Conservation (phyloP, 305 asterid genomes). For the Striga hermonthica region DNA sequence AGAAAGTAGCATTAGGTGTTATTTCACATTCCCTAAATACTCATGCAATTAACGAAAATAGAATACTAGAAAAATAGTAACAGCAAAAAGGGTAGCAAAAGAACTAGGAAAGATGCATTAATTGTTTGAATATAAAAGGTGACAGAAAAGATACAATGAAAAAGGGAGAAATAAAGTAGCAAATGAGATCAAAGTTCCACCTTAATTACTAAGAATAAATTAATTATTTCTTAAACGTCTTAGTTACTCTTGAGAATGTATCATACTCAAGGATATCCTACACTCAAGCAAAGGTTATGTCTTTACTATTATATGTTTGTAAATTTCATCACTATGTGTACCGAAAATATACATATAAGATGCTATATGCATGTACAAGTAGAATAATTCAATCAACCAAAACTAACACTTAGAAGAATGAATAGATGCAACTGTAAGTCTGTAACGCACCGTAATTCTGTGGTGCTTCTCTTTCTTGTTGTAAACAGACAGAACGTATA, state of each 20-base stretch:
- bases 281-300: slow-evolving; percentile 27
- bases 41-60: slow-evolving; percentile 13
- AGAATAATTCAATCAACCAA: slow-evolving; percentile 15
- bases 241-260: neutral
- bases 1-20: slow-evolving; percentile 12
- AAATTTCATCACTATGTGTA: slow-evolving; percentile 3
- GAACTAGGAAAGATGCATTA: too few species aligned
- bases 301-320: slow-evolving; percentile 14
- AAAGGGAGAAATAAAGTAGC: neutral
- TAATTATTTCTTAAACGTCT: slow-evolving; percentile 13
- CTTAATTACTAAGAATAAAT: slow-evolving; percentile 22
- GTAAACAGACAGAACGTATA: slow-evolving; percentile 88
- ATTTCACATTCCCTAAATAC: slow-evolving; percentile 22
- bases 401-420: slow-evolving; percentile 19
- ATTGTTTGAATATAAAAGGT: slow-evolving; percentile 16
- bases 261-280: slow-evolving; percentile 15
- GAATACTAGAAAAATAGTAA: slow-evolving; percentile 4
- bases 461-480: slow-evolving; percentile 89
- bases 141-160: neutral
- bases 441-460: slow-evolving; percentile 69
- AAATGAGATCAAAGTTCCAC: neutral
- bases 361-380: slow-evolving; percentile 26
- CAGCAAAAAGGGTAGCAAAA: neutral
- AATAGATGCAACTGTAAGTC: slow-evolving; percentile 23
- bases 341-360: slow-evolving; percentile 24